Evolutionary conservation across 805 yeast species (phyloP), one percentile per base, ranked within the genome.

Genomic region (Monosporozyma aerobia): DNA sequence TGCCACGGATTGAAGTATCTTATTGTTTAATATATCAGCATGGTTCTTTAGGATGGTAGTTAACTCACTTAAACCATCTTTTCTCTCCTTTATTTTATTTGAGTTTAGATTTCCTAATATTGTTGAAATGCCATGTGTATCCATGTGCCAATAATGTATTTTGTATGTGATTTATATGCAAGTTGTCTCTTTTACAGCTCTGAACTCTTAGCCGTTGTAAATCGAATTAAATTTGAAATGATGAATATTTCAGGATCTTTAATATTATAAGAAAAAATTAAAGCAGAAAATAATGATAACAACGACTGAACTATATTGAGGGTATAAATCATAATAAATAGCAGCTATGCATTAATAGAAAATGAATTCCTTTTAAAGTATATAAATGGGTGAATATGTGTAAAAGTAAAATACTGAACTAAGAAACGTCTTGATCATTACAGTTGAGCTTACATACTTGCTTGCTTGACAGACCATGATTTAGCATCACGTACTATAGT

Each of bases 81-180:
- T 78, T 40, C 87, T 68, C 13, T 81, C 86, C 55, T 75, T 77
- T 33, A 79, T 68, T 59, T 77, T 82, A 2, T 74, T 54, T 0
- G 87, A 82, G 25, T 68, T 69, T 41, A 82, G 67, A 32, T 56
- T 35, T 44, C 57, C 59, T 13, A 22, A 51, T 50, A 30, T 49
- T 35, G 7, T 33, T 33, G 13, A 27, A 47, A 61, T 50, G 33
- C 49, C 50, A 8, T 47, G 43, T 40, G 44, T 54, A 39, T 58
- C 54, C 63, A 60, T 60, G 29, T 14, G 44, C 14, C 16, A 13
- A 32, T 30, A 45, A 7, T 30, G 48, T 44, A 25, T 44, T 44
- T 32, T 32, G 2, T 32, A 32, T 32, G 37, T 27, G 29, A 27
- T 27, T 19, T 27, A 27, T 27, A 27, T 27, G 29, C 19, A 7